Percentiles rank a stretch among this genome's conserved stretches.
Conservation (phyloP, 2,329 filamentous ascomycete species). For the Colletotrichum siamense region DNA sequence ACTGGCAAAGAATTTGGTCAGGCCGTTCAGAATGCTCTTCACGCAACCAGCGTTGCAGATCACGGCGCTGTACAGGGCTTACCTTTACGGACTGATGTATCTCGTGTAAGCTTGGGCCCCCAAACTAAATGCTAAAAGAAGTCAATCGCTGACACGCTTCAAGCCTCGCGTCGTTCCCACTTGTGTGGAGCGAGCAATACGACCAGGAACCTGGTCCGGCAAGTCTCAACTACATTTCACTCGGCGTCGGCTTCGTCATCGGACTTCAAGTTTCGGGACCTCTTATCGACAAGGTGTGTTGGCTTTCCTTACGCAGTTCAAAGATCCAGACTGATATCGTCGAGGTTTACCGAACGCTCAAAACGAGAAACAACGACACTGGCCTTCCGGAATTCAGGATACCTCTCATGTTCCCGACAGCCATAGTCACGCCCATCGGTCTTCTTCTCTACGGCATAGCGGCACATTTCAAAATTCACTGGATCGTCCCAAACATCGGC, state of each 20-base stretch:
- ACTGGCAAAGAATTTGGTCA: conserved; percentile 38
- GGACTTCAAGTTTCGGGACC: conserved; percentile 58
- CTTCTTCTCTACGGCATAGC: conserved; percentile 57
- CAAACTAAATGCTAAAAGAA: fast-evolving
- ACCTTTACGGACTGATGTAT: conserved; percentile 61
- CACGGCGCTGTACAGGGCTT: conserved; percentile 52
- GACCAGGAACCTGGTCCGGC: conserved; percentile 49
- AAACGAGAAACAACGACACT: conserved; percentile 27
- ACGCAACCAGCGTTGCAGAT: conserved; percentile 56
- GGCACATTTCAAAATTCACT: conserved; percentile 46
- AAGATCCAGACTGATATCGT: neutral
- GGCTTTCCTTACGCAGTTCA: neutral
- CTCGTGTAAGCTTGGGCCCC: conserved; percentile 38
- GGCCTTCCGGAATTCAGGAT: conserved; percentile 39
- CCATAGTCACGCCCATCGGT: conserved; percentile 48
- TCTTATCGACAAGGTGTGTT: conserved; percentile 35
- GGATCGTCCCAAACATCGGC: conserved; percentile 64
- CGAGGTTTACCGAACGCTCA: conserved; percentile 32
- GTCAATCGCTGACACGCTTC: neutral
- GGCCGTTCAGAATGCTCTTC: conserved; percentile 54
- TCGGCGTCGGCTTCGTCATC: conserved; percentile 58
- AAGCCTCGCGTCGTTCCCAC: conserved; percentile 56
- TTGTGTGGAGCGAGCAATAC: conserved; percentile 53
- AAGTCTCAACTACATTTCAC: conserved; percentile 58
- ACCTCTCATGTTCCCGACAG: conserved; percentile 38